Conservation (phyloP, 345 rosid genomes). For the Acer saccharum region DNA sequence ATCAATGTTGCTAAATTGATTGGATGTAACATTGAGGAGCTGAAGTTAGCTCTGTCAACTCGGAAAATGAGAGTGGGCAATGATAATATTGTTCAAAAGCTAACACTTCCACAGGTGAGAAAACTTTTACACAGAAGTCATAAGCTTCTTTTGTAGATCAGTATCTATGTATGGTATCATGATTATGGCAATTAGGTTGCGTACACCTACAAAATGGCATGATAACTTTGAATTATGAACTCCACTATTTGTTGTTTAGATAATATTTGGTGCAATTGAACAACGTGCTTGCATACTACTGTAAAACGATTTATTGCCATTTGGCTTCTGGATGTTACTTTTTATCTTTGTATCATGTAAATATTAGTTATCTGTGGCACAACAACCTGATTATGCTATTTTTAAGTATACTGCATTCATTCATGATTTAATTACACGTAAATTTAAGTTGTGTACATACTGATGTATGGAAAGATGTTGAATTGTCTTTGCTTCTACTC, state of each 20-base stretch:
- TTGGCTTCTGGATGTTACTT: neutral
- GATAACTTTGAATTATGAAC: slow-evolving; percentile 3
- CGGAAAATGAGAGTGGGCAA: slow-evolving; percentile 95
- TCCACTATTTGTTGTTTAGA: neutral
- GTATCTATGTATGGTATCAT: neutral
- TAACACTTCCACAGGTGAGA: slow-evolving; percentile 82
- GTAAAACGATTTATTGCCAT: neutral
- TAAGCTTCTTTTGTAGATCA: slow-evolving; percentile 2
- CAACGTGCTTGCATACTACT: neutral
- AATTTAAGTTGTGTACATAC: neutral
- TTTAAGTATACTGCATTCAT: neutral
- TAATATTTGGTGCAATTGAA: neutral
- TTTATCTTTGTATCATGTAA: neutral
- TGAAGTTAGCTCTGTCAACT: slow-evolving; percentile 78
- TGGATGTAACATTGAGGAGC: slow-evolving; percentile 69
- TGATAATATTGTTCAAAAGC: slow-evolving; percentile 85
- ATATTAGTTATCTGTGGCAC: neutral
- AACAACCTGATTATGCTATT: neutral
- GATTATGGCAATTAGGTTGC: neutral
- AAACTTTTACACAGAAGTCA: slow-evolving; percentile 10
- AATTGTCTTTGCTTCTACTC: slow-evolving; percentile 3
- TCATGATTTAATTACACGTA: neutral
- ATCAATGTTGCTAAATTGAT: slow-evolving; percentile 73
- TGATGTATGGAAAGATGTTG: neutral
- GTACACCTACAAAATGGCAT: neutral